These are phyloP conservation scores for Leccinum ochraceum DNA, from an alignment of 768 basidiomycete genomes.

Conservation along the genomic window DNA sequence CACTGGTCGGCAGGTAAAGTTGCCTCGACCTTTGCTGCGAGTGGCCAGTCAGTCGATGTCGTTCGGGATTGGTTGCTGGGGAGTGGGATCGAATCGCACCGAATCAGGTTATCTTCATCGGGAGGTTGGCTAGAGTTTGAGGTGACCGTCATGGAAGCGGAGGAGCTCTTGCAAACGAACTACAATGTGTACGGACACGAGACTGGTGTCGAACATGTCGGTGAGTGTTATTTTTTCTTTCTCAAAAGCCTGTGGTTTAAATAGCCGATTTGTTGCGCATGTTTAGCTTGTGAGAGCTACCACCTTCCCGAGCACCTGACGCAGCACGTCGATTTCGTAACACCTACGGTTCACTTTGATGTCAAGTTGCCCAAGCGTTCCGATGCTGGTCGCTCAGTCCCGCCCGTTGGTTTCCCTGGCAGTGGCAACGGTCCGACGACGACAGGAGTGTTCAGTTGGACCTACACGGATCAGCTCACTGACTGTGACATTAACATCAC, in stretches of 20 bases:
- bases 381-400: not conserved
- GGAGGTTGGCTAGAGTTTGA: conserved; percentile 44
- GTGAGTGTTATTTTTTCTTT: conserved; percentile 19
- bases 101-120: conserved; percentile 34
- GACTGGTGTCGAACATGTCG: conserved; percentile 40
- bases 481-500: conserved; percentile 47
- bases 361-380: conserved; percentile 27
- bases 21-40: conserved; percentile 44
- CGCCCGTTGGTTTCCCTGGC: conserved; percentile 16
- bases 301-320: conserved; percentile 40
- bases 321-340: conserved; percentile 44
- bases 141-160: conserved; percentile 44
- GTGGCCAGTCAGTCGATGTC: conserved; percentile 33
- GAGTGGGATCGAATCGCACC: conserved; percentile 37
- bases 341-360: conserved; percentile 46
- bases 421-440: conserved; percentile 21
- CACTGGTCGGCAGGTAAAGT: conserved; percentile 45
- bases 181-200: conserved; percentile 44
- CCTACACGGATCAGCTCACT: conserved; percentile 12
- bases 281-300: conserved; percentile 41
- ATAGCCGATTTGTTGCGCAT: not conserved
- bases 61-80: conserved; percentile 44
- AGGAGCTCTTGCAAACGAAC: conserved; percentile 42
- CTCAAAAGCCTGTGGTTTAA: not conserved
- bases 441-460: conserved; percentile 18